Conservation (phyloP, 805 yeast species). For the Komagataella pseudopastoris region DNA sequence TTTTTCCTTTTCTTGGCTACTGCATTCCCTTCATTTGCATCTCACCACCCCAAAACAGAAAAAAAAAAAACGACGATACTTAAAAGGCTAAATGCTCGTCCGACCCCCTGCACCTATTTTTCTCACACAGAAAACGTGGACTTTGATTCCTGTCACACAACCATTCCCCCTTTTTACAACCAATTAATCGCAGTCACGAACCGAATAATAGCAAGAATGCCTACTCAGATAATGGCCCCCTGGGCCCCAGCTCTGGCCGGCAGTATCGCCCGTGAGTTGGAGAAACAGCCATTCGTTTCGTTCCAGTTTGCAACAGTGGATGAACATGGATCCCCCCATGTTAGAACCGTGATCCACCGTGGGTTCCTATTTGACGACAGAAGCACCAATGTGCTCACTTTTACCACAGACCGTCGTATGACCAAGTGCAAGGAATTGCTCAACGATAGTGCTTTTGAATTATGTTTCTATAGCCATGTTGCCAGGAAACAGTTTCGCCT, state of each 20-base stretch:
- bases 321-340: constrained; percentile 37
- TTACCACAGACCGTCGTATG: constrained; percentile 63
- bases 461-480: constrained; percentile 58
- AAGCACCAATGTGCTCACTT: constrained; percentile 51
- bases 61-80: too few relatives aligned
- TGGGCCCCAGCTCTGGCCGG: constrained; percentile 61
- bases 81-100: background rate
- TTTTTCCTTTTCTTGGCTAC: background rate
- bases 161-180: background rate
- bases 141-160: background rate
- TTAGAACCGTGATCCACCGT: constrained; percentile 57
- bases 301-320: constrained; percentile 64
- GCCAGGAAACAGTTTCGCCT: constrained; percentile 59
- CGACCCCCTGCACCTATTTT: background rate
- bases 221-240: constrained; percentile 37
- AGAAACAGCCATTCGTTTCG: constrained; percentile 34
- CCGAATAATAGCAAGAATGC: background rate
- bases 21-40: background rate
- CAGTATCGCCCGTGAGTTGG: constrained; percentile 34
- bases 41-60: background rate
- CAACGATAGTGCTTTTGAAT: constrained; percentile 48
- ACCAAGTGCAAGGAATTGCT: constrained; percentile 41
- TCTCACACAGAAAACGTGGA: background rate
- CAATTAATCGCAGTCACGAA: background rate
- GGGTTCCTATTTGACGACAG: constrained; percentile 66